Base-by-base conservation (phyloP, 2,329 filamentous ascomycete genomes). In the Beauveria rudraprayagi region DNA sequence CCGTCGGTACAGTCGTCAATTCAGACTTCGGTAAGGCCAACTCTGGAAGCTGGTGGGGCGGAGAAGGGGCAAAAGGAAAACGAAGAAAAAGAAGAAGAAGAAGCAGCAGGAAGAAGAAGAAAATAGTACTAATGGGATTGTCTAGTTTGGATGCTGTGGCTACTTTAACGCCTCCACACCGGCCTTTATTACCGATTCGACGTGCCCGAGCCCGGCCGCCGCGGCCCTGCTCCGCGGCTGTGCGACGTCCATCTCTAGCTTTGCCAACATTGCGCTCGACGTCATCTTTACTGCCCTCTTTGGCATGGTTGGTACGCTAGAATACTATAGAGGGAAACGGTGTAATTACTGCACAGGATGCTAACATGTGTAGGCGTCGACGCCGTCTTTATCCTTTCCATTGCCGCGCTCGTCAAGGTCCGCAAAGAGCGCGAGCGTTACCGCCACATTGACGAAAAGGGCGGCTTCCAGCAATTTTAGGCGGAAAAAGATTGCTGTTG, bases 361-460 rank as follows among this genome's bases (percentile, higher is more conserved):
- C 44, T 56, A n/a, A 56, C 47, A 43, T 30, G 1, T 3, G 16
- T 63, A 82, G 81, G 80, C 61, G 72, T 91, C 65, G 86, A 92
- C 69, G 82, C 81, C 47, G 69, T 90, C 56, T 78, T 93, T 54
- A 76, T 93, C 66, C 77, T 93, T 61, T 83, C 84, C 66, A 85
- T 88, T 14, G 86, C 88, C 34, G 91, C 91, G 74, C 79, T 94
- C 50, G 79, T 91, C 68, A 92, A 92, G 80, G 87, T 91, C 68
- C 85, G 90, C 70, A 89, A 88, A 75, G 90, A 94, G 77, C 84
- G 85, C 69, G 86, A 89, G 73, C 81, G 90, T 63, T 94, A 91
- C 76, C 83, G 85, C 62, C 82, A 89, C 70, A 92, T 94, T 68
- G 90, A 93, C 70, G 85, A 91, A 80, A 94, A 94, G 83, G 83